phyloP scores from a whole-genome alignment of 306 rosid genomes.

The Boehmeria nivea region DNA sequence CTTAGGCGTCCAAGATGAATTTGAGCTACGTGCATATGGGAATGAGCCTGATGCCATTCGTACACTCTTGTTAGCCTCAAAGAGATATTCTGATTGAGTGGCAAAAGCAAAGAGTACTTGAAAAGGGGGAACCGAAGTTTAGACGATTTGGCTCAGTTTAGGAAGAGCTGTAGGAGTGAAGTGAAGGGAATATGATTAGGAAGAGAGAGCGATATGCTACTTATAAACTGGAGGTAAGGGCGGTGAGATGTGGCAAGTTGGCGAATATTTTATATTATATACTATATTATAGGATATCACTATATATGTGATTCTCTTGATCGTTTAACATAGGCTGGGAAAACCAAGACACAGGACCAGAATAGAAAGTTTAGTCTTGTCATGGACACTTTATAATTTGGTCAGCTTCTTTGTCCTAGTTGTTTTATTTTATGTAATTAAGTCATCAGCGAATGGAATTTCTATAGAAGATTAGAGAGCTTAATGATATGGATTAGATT shows the following conservation, averaged over 20 bases:
- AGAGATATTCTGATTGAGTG: no score
- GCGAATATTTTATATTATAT: slow-evolving; percentile 16
- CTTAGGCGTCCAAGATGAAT: slow-evolving; percentile 64
- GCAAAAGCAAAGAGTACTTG: not conserved
- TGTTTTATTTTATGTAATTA: no score
- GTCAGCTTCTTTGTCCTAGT: no score
- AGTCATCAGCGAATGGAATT: slow-evolving; percentile 13
- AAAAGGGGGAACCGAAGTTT: no score
- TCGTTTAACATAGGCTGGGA: not conserved
- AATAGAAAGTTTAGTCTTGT: not conserved
- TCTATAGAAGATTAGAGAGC: slow-evolving; percentile 32
- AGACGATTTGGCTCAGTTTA: no score
- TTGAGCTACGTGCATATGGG: slow-evolving; percentile 21
- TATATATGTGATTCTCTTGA: slow-evolving; percentile 45
- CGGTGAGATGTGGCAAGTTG: slow-evolving; percentile 44
- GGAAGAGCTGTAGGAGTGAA: slow-evolving; percentile 8
- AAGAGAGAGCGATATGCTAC: slow-evolving; percentile 20
- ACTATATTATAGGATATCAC: not conserved
- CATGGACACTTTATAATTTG: not conserved
- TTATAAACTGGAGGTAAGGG: slow-evolving; percentile 41
- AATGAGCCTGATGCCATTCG: slow-evolving; percentile 36
- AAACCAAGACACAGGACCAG: no score
- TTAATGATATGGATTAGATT: slow-evolving; percentile 63
- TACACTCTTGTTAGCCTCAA: no score
- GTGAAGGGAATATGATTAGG: slow-evolving; percentile 23